Percentiles rank a stretch among this genome's conserved stretches.
phyloP scores from a whole-genome alignment of 495 filamentous ascomycete genomes.

The Podospora australis region DNA sequence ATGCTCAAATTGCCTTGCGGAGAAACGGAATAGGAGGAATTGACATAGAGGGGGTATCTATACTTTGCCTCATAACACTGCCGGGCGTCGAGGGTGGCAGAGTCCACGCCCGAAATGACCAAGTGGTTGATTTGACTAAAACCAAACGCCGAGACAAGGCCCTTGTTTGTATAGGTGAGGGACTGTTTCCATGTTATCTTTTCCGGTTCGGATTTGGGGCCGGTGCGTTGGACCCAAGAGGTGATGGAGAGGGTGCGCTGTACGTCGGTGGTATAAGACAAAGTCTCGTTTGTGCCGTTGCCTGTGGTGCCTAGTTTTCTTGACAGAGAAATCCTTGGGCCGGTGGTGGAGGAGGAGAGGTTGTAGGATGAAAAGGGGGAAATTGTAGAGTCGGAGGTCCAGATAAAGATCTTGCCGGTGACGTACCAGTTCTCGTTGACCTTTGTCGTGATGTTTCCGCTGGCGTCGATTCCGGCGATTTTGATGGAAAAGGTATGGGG shows the following conservation, averaged over 20 bases:
- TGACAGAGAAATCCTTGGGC: constrained; percentile 26
- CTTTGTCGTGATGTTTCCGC: constrained; percentile 46
- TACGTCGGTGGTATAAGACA: constrained; percentile 54
- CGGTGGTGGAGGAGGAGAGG: too few species aligned
- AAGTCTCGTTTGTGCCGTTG: constrained; percentile 53
- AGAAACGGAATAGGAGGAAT: constrained; percentile 43
- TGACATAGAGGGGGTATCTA: constrained; percentile 58
- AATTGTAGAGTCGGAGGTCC: too few species aligned
- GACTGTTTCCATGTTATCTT: constrained; percentile 54
- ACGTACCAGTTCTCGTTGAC: constrained; percentile 72
- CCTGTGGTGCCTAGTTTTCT: constrained; percentile 36
- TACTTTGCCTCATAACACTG: constrained; percentile 42
- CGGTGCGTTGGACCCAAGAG: too few species aligned
- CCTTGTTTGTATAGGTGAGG: constrained; percentile 53
- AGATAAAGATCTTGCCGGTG: constrained; percentile 77
- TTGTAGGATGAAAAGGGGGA: too few species aligned
- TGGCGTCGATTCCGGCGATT: constrained; percentile 54
- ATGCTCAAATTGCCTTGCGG: constrained; percentile 52
- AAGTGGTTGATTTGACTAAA: constrained; percentile 58
- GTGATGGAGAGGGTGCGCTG: constrained; percentile 52
- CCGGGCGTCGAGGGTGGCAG: constrained; percentile 31
- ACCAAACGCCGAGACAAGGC: constrained; percentile 51
- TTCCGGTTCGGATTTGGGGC: too few species aligned
- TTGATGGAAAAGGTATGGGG: constrained; percentile 66
- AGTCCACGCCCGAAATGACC: constrained; percentile 51